Conservation (phyloP, 148 eudicot genomes). For the Dianthus caryophyllus region DNA sequence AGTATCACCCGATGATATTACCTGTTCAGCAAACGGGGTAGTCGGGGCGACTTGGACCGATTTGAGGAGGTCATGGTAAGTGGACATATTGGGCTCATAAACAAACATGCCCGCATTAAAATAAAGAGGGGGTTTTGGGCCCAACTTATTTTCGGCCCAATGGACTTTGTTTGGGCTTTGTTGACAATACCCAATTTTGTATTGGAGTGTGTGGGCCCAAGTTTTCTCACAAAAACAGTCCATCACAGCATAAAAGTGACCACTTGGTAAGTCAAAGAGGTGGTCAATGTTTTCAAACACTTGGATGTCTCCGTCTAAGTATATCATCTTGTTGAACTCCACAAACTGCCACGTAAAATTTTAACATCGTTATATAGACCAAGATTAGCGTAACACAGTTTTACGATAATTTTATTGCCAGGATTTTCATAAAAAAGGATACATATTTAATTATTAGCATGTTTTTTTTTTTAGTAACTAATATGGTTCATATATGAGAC, state of each 20-base stretch:
- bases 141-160: constrained; percentile 51
- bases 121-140: constrained; percentile 56
- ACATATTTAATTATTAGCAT: too few relatives aligned
- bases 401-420: too few relatives aligned
- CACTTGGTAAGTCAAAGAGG: constrained; percentile 64
- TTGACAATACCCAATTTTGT: constrained; percentile 65
- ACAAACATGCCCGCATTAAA: constrained; percentile 93
- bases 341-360: constrained; percentile 47
- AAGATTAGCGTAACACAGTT: too few relatives aligned
- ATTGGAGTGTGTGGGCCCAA: constrained; percentile 59
- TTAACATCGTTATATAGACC: too few relatives aligned
- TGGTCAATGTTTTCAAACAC: constrained; percentile 78
- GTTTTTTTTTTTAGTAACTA: too few relatives aligned
- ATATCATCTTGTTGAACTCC: constrained; percentile 79
- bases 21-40: constrained; percentile 82
- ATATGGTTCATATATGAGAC: too few relatives aligned
- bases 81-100: constrained; percentile 55
- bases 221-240: constrained; percentile 86
- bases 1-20: constrained; percentile 6
- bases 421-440: too few relatives aligned
- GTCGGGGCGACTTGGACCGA: constrained; percentile 47
- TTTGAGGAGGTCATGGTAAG: constrained; percentile 50
- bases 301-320: constrained; percentile 85
- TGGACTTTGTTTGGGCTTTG: constrained; percentile 53
- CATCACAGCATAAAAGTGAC: constrained; percentile 74